Evolutionary conservation across 352 stramenopile genomes (phyloP).

Genomic region (Phytophthora lateralis): DNA sequence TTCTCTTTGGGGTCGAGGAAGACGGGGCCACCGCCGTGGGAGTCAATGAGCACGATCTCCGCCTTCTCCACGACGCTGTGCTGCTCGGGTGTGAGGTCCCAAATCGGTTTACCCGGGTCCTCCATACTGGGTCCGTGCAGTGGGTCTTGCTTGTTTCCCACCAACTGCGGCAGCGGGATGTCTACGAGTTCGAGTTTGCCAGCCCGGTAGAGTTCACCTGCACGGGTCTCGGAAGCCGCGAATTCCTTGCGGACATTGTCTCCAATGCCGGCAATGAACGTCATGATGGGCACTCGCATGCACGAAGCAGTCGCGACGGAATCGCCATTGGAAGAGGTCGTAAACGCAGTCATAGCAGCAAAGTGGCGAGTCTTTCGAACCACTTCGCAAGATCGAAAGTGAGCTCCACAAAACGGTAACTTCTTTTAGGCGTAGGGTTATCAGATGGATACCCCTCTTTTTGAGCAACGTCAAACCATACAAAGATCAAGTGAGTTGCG

Average conservation of each 20-base stretch:
- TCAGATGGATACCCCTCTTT: conserved; percentile 10
- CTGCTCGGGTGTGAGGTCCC: conserved; percentile 36
- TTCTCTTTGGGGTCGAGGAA: conserved; percentile 42
- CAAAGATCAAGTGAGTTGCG: conserved; percentile 7
- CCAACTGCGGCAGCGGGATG: conserved; percentile 37
- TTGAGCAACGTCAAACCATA: conserved; percentile 10
- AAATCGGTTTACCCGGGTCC: conserved; percentile 32
- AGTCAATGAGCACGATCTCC: conserved; percentile 44
- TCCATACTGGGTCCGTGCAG: conserved; percentile 33
- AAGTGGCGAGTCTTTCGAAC: not conserved
- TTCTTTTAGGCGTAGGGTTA: not conserved
- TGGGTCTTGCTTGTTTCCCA: conserved; percentile 43
- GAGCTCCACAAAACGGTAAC: not conserved
- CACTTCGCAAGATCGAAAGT: conserved; percentile 14
- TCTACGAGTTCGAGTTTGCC: conserved; percentile 36
- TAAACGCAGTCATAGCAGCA: conserved; percentile 17
- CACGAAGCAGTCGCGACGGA: conserved; percentile 2
- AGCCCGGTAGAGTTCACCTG: conserved; percentile 37
- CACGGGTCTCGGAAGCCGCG: conserved; percentile 18
- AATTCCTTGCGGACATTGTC: conserved; percentile 37
- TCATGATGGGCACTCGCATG: conserved; percentile 32
- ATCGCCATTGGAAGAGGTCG: conserved; percentile 10
- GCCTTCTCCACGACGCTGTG: conserved; percentile 34
- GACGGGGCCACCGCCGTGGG: conserved; percentile 23
- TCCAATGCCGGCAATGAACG: conserved; percentile 36